Evolutionary conservation across 2,329 filamentous ascomycete genomes (phyloP), one percentile per base, ranked within the genome.

Genomic region (Cercospora sp.): DNA sequence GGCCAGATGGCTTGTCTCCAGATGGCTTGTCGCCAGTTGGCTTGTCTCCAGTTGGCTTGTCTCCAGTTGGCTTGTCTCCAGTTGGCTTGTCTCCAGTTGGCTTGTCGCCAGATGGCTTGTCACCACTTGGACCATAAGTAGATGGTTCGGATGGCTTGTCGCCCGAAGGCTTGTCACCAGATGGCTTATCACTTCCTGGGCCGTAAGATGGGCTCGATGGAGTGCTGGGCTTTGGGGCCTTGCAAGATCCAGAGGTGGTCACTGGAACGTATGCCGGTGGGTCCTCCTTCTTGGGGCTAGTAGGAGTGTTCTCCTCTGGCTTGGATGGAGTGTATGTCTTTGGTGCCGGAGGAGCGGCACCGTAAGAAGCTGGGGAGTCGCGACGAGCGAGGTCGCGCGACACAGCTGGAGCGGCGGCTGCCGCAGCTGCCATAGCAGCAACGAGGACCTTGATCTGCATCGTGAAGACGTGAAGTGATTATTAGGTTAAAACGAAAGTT

Each of bases 391-490:
- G 16, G 28, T 31, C 55, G n/a, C 28, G 31, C 28, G 55, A 59
- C 7, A 20, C 55, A 18, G 55, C 55, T 33, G 55, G 55, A 16
- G 55, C 55, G 55, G 55, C 55, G 3, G 31, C 28, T 18, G 55
- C 55, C 28, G 31, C 55, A 59, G 55, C 55, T 59, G 55, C 55
- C 28, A 59, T 31, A 28, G 55, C 55, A 59, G 55, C 55, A 59
- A 59, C 31, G 3, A 59, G 55, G n/a, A 23, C 31, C 28, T 31
- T 33, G 55, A 59, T 59, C 55, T 59, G 55, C 55, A 59, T 59
- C 55, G 28, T 59, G 55, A 20, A 36, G 31, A 16, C 55, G 28
- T 59, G 55, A 33, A 36, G 31, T 59, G 55, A 59, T 20, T 59
- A 59, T 20, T 59, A 59, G 16, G 31, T 59, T 59, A 23, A 59